phyloP scores from a whole-genome alignment of 768 basidiomycete species.

The Auricularia sp. region DNA sequence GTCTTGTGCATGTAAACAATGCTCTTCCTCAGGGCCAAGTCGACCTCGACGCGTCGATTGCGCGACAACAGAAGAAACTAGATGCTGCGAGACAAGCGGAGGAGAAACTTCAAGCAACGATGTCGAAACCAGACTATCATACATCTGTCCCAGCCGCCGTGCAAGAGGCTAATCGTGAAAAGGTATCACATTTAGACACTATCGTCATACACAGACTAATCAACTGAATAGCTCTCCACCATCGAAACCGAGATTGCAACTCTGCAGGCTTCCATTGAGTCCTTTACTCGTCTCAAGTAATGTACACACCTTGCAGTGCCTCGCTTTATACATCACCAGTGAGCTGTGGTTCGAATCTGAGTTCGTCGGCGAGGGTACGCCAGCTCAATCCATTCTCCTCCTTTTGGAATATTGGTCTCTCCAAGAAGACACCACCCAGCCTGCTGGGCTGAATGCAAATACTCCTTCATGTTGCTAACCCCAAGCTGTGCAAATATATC shows the following conservation, averaged over 20 bases:
- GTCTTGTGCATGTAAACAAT: neutral
- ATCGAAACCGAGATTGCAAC: conserved; percentile 72
- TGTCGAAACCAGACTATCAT: conserved; percentile 66
- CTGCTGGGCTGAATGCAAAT: neutral
- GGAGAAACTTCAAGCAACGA: conserved; percentile 66
- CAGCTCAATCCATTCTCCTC: neutral
- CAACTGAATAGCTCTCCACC: conserved; percentile 49
- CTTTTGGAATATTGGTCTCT: neutral
- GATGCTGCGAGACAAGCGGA: conserved; percentile 57
- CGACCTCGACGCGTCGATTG: conserved; percentile 77
- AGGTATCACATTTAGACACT: conserved; percentile 38
- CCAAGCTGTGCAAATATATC: neutral
- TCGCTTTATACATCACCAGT: neutral
- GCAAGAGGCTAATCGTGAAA: conserved; percentile 63
- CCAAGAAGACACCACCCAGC: neutral
- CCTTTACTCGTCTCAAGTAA: conserved; percentile 61
- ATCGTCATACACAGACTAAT: conserved; percentile 6
- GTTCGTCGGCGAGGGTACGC: neutral
- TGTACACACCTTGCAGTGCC: neutral
- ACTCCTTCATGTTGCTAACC: neutral
- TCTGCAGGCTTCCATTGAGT: conserved; percentile 56
- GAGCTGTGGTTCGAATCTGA: neutral
- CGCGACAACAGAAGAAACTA: conserved; percentile 85
- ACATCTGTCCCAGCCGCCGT: conserved; percentile 73
- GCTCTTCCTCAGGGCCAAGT: conserved; percentile 60